These are phyloP conservation scores for Pythium monospermum DNA, from an alignment of 352 stramenopile species.

Conservation along the genomic window DNA sequence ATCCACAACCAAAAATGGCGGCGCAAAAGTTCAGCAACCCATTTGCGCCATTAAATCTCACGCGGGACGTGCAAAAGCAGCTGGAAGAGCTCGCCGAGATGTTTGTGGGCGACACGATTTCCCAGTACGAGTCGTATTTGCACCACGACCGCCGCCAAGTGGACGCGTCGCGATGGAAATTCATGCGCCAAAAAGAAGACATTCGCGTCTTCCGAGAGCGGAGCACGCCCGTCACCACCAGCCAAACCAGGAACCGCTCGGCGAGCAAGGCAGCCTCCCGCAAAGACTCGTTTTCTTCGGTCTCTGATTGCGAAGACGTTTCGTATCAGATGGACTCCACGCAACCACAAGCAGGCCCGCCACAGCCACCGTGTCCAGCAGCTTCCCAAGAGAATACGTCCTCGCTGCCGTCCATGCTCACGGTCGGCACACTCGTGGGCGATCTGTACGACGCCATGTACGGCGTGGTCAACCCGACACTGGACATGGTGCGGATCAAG, in stretches of 20 bases:
- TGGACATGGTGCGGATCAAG: slow-evolving; percentile 47
- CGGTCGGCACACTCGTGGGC: slow-evolving; percentile 34
- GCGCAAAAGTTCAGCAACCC: slow-evolving; percentile 29
- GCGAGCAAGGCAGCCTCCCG: neutral
- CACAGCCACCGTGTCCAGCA: too few species aligned
- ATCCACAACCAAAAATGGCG: too few species aligned
- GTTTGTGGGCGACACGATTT: slow-evolving; percentile 39
- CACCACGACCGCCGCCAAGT: slow-evolving; percentile 26
- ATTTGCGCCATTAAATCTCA: slow-evolving; percentile 41
- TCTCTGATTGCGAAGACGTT: too few species aligned
- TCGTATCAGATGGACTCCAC: too few species aligned
- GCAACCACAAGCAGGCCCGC: neutral
- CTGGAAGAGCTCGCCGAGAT: slow-evolving; percentile 28
- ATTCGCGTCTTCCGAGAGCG: slow-evolving; percentile 21
- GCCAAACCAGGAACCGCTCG: neutral
- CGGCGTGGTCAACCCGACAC: slow-evolving; percentile 36
- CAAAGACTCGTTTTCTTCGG: neutral
- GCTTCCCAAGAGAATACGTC: neutral
- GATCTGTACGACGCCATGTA: slow-evolving; percentile 50
- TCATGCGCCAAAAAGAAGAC: slow-evolving; percentile 34
- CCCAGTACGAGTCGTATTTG: slow-evolving; percentile 42
- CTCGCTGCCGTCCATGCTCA: slow-evolving; percentile 30
- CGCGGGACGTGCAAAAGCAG: slow-evolving; percentile 31
- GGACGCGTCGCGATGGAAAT: slow-evolving; percentile 43
- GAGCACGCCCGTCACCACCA: neutral